Conservation (phyloP, 1,284 basidiomycete genomes). For the Ceratobasidium sp. region DNA sequence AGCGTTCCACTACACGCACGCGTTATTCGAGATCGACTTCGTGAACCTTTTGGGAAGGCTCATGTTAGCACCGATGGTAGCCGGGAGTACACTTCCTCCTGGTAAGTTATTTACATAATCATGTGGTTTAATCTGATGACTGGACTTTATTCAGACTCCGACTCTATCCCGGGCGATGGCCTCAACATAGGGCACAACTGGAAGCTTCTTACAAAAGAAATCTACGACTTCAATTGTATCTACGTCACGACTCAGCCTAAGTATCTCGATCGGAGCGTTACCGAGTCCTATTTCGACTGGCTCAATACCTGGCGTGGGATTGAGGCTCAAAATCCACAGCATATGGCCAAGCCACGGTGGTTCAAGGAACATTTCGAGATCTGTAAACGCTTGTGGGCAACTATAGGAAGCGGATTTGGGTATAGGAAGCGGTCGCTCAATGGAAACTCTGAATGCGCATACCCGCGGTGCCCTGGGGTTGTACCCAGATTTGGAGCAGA, state of each 20-base stretch:
- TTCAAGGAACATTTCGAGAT: background rate
- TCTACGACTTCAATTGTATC: background rate
- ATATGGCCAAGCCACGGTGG: background rate
- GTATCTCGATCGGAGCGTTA: background rate
- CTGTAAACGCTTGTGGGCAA: background rate
- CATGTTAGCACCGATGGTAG: background rate
- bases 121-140: background rate
- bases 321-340: background rate
- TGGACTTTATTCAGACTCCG: background rate
- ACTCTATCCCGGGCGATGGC: background rate
- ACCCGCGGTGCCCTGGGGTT: background rate
- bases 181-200: background rate
- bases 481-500: background rate
- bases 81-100: background rate
- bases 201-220: background rate
- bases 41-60: conserved; percentile 1
- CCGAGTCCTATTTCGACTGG: background rate
- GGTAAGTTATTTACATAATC: no score
- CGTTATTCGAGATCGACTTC: background rate
- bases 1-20: background rate
- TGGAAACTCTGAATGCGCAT: background rate
- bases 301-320: conserved; percentile 3
- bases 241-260: background rate
- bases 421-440: background rate
- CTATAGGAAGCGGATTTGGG: background rate